These are phyloP conservation scores for Candida ascalaphidarum DNA, from an alignment of 805 yeast species.

Conservation along the genomic window DNA sequence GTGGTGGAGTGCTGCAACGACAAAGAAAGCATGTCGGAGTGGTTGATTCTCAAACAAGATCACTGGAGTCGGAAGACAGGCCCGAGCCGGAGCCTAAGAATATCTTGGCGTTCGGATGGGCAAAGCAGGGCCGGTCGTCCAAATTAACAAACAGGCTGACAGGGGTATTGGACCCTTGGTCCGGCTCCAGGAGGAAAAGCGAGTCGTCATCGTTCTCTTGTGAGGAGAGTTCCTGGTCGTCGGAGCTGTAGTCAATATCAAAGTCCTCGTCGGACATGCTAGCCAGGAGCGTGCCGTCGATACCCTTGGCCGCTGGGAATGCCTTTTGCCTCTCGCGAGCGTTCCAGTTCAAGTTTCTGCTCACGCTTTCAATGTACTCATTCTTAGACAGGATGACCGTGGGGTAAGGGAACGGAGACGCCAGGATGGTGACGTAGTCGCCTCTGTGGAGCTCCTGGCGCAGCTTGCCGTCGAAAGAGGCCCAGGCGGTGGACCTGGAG, in stretches of 20 bases:
- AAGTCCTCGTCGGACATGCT: slow-evolving; percentile 8
- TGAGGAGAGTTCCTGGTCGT: slow-evolving; percentile 15
- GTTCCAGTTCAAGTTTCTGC: slow-evolving; percentile 90
- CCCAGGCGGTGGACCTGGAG: slow-evolving; percentile 91
- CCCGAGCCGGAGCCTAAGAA: too few relatives aligned
- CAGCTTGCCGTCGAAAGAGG: slow-evolving; percentile 89
- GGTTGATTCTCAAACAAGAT: too few relatives aligned
- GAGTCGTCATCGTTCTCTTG: slow-evolving; percentile 13
- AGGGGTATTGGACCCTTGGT: slow-evolving; percentile 24
- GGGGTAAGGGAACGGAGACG: slow-evolving; percentile 90
- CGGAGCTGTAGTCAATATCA: slow-evolving; percentile 24
- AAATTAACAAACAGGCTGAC: slow-evolving; percentile 11
- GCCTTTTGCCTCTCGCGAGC: slow-evolving; percentile 83
- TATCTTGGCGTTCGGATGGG: slow-evolving; percentile 36
- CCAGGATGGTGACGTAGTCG: slow-evolving; percentile 76
- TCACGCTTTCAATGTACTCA: slow-evolving; percentile 77
- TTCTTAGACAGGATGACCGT: slow-evolving; percentile 70
- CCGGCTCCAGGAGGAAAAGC: slow-evolving; percentile 21
- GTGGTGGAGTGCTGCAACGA: too few relatives aligned
- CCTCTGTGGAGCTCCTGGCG: slow-evolving; percentile 77
- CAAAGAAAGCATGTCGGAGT: too few relatives aligned
- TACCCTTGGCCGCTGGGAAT: slow-evolving; percentile 53
- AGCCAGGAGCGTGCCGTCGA: slow-evolving; percentile 35
- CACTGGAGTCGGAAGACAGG: too few relatives aligned
- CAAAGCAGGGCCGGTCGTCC: slow-evolving; percentile 32